These are phyloP conservation scores for Alectoria sarmentosa DNA, from an alignment of 495 filamentous ascomycete species.

Conservation along the genomic window DNA sequence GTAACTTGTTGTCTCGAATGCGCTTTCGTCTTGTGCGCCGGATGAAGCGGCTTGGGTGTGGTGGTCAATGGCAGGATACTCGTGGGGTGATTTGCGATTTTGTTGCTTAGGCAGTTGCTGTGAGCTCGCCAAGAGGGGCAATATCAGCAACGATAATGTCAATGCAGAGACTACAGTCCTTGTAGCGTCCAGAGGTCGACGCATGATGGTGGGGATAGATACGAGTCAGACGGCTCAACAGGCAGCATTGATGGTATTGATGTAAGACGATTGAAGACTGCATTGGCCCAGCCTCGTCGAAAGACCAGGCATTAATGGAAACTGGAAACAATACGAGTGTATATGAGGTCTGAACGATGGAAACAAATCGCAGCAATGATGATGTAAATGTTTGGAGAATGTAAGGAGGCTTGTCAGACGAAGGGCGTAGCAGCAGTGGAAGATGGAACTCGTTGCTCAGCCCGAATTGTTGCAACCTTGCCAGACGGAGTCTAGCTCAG, in stretches of 20 bases:
- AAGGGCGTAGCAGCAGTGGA: not conserved
- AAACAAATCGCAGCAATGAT: too few species aligned
- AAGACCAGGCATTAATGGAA: constrained; percentile 1
- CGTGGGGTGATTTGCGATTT: constrained; percentile 29
- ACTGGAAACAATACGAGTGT: not conserved
- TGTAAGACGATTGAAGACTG: not conserved
- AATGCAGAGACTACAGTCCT: constrained; percentile 36
- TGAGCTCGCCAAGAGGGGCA: constrained; percentile 44
- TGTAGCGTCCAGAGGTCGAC: constrained; percentile 33
- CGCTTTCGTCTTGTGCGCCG: constrained; percentile 23
- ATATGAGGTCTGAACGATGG: not conserved
- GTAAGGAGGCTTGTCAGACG: not conserved
- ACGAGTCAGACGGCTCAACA: constrained; percentile 4
- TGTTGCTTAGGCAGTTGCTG: constrained; percentile 51
- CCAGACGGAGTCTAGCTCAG: not conserved
- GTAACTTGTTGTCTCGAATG: constrained; percentile 26
- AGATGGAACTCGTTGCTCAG: not conserved
- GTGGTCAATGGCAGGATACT: constrained; percentile 31
- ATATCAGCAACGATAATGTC: constrained; percentile 44
- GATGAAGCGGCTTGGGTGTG: constrained; percentile 21
- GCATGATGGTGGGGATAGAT: constrained; percentile 22
- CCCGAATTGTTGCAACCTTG: not conserved
- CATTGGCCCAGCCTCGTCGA: not conserved
- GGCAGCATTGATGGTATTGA: constrained; percentile 4
- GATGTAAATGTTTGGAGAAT: not conserved